A percentile compares a stretch with the other conserved stretches of the same genome.
Evolutionary conservation across 768 basidiomycete genomes (phyloP).

Genomic region (Termitomyces titanicus): DNA sequence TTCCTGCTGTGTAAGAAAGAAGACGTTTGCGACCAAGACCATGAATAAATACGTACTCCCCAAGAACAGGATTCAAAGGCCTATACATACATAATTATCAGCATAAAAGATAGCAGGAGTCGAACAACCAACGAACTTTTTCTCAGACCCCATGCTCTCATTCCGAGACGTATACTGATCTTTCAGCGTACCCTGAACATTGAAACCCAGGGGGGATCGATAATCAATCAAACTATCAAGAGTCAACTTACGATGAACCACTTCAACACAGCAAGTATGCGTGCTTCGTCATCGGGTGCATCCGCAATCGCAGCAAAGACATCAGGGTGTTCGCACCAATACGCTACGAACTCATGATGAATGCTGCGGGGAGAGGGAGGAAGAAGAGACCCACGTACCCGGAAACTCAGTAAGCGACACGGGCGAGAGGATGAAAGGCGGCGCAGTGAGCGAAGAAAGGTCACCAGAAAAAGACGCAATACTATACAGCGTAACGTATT

Average conservation of each 20-base stretch:
- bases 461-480: conserved; percentile 88
- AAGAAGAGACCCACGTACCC: conserved; percentile 48
- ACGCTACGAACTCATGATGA: conserved; percentile 69
- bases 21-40: too few species aligned
- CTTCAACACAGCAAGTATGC: conserved; percentile 76
- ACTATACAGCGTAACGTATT: conserved; percentile 33
- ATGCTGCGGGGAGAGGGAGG: too few species aligned
- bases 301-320: conserved; percentile 85
- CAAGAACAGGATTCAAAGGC: conserved; percentile 93
- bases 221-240: neutral
- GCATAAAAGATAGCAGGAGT: too few species aligned
- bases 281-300: conserved; percentile 67
- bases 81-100: conserved; percentile 34
- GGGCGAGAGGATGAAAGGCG: conserved; percentile 90
- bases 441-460: conserved; percentile 78
- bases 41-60: conserved; percentile 57
- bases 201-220: too few species aligned
- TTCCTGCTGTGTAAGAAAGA: too few species aligned
- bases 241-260: conserved; percentile 85
- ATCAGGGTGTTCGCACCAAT: conserved; percentile 95
- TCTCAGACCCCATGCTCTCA: conserved; percentile 95
- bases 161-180: conserved; percentile 95
- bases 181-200: conserved; percentile 86
- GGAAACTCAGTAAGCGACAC: conserved; percentile 91
- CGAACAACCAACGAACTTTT: conserved; percentile 61